Evolutionary conservation across 257 asterid species (phyloP).

Genomic region (Nicotiana attenuata): DNA sequence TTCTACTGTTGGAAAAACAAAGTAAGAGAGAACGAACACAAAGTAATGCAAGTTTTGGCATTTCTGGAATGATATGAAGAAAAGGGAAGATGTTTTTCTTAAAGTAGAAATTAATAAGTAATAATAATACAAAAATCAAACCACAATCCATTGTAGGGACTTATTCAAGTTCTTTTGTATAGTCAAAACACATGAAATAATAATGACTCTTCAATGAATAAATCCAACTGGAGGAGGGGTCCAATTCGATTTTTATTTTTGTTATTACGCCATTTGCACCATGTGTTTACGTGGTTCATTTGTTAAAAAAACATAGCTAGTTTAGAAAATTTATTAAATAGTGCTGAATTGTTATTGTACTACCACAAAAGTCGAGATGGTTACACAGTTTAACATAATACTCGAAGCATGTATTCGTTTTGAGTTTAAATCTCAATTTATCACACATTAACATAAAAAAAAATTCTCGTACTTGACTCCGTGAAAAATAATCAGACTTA

Average conservation of each 20-base stretch:
- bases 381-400: not conserved
- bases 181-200: slow-evolving; percentile 2
- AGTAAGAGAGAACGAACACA: not conserved
- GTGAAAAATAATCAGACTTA: not conserved
- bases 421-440: not conserved
- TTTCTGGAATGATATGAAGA: not conserved
- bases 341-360: not conserved
- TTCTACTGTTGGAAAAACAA: not conserved
- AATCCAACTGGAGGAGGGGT: not conserved
- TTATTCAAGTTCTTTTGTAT: not conserved
- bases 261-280: not conserved
- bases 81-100: not conserved
- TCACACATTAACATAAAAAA: not conserved
- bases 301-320: not conserved
- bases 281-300: not conserved
- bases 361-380: not conserved
- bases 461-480: too few relatives aligned
- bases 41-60: not conserved
- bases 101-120: not conserved
- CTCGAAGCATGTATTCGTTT: not conserved
- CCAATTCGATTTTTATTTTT: not conserved
- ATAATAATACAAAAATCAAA: not conserved
- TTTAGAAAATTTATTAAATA: not conserved
- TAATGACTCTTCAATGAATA: not conserved
- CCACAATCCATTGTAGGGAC: slow-evolving; percentile 1